phyloP scores from a whole-genome alignment of 495 filamentous ascomycete genomes.

The Aspergillus leporis region DNA sequence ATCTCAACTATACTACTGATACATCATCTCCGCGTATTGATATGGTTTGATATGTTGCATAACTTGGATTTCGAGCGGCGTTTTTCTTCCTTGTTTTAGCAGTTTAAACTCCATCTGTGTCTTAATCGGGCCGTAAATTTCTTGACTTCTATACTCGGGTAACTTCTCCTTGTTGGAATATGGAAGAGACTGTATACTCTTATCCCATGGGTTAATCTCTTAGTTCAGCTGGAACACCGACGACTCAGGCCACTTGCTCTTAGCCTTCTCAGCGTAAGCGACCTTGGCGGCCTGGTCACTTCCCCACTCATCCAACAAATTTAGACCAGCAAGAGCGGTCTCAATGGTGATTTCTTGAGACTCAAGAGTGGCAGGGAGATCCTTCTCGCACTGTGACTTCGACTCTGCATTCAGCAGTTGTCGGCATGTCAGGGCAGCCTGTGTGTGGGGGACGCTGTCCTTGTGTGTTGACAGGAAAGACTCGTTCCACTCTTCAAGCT shows the following conservation, averaged over 20 bases:
- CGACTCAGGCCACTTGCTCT: constrained; percentile 70
- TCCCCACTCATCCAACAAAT: constrained; percentile 61
- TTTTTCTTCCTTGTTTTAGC: neutral
- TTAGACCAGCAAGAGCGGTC: constrained; percentile 60
- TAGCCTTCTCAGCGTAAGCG: constrained; percentile 63
- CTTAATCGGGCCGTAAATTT: neutral
- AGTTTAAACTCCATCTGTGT: neutral
- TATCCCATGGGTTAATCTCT: constrained; percentile 9
- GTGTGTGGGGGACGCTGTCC: constrained; percentile 61
- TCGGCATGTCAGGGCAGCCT: constrained; percentile 60
- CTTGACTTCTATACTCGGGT: constrained; percentile 1
- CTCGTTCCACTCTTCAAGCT: constrained; percentile 67
- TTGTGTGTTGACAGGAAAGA: constrained; percentile 64
- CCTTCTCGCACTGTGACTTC: constrained; percentile 57
- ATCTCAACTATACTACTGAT: neutral
- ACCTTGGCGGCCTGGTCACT: constrained; percentile 49
- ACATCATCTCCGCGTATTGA: neutral
- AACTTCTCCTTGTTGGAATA: neutral
- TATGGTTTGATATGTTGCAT: neutral
- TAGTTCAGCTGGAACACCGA: constrained; percentile 52
- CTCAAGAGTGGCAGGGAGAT: constrained; percentile 58
- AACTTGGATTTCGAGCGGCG: neutral
- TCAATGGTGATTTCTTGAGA: constrained; percentile 54
- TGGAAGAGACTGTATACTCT: constrained; percentile 1
- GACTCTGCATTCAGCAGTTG: constrained; percentile 59